A percentile compares a stretch with the other conserved stretches of the same genome.
phyloP scores from a whole-genome alignment of 768 basidiomycete species.

The Hericium alpestre region DNA sequence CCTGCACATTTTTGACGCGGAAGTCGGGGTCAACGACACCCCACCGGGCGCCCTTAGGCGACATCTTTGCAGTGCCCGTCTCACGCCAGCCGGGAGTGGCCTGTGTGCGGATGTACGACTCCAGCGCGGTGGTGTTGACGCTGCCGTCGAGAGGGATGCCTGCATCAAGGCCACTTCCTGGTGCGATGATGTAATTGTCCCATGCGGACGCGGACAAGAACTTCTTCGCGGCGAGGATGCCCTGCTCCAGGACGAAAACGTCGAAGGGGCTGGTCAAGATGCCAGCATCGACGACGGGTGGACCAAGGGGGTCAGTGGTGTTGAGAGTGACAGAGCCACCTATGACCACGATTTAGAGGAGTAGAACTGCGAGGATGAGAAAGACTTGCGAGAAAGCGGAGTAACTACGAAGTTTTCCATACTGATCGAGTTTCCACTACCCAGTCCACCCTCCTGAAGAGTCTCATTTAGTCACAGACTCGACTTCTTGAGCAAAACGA shows the following conservation, averaged over 20 bases:
- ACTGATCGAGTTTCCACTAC: not conserved
- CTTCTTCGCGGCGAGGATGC: slow-evolving; percentile 16
- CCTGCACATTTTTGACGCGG: slow-evolving; percentile 29
- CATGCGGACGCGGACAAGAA: slow-evolving; percentile 22
- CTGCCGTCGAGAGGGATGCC: not conserved
- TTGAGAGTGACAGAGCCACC: slow-evolving; percentile 29
- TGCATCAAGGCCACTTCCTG: not conserved
- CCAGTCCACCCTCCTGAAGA: slow-evolving; percentile 3
- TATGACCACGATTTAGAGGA: slow-evolving; percentile 5
- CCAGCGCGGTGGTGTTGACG: not conserved
- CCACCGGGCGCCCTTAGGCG: not conserved
- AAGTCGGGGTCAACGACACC: slow-evolving; percentile 33
- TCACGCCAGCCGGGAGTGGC: not conserved
- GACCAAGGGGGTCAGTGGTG: slow-evolving; percentile 34
- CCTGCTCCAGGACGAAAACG: slow-evolving; percentile 19
- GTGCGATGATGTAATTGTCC: slow-evolving; percentile 18
- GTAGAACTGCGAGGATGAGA: not conserved
- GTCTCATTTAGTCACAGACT: not conserved
- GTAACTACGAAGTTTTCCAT: not conserved
- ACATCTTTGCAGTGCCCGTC: slow-evolving; percentile 3
- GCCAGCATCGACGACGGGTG: slow-evolving; percentile 40
- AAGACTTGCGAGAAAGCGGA: not conserved
- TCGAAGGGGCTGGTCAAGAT: slow-evolving; percentile 28
- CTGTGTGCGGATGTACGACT: not conserved
- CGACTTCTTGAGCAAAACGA: too few species aligned